A percentile compares a stretch with the other conserved stretches of the same genome.
Evolutionary conservation across 306 rosid genomes (phyloP).

Genomic region (Cicer pinnatifidum): DNA sequence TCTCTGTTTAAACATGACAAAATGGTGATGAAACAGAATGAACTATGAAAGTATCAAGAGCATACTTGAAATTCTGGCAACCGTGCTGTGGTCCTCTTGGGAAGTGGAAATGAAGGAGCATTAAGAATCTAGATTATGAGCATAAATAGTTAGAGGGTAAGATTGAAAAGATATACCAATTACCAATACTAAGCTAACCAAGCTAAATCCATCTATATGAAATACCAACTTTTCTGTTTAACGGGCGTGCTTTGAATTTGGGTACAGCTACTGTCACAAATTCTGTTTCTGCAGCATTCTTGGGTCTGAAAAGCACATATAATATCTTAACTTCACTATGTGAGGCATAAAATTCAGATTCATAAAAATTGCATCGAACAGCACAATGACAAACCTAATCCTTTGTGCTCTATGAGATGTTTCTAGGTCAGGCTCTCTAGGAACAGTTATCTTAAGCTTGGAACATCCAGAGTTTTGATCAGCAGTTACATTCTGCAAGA

Average conservation of each 20-base stretch:
- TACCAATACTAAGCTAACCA: conserved; percentile 30
- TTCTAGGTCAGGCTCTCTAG: conserved; percentile 87
- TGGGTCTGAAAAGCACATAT: conserved; percentile 58
- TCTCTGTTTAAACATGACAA: not conserved
- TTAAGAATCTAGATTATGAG: conserved; percentile 68
- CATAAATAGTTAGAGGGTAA: conserved; percentile 38
- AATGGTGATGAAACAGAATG: conserved; percentile 3
- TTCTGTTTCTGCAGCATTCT: conserved; percentile 60
- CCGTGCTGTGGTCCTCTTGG: conserved; percentile 75
- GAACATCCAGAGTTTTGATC: conserved; percentile 58
- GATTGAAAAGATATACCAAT: conserved; percentile 33
- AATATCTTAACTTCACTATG: conserved; percentile 35
- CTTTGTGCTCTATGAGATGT: conserved; percentile 82
- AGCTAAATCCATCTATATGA: conserved; percentile 32
- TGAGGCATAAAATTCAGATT: conserved; percentile 28
- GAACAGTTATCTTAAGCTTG: conserved; percentile 77
- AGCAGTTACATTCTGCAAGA: conserved; percentile 65
- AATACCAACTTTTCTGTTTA: conserved; percentile 87
- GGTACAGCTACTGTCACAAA: conserved; percentile 48
- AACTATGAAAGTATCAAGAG: conserved; percentile 32
- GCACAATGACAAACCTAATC: conserved; percentile 66
- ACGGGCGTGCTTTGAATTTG: conserved; percentile 86
- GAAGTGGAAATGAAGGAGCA: conserved; percentile 81
- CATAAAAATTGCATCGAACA: conserved; percentile 27
- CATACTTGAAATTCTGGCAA: conserved; percentile 93